Evolutionary conservation across 768 basidiomycete species (phyloP), one percentile per base, ranked within the genome.

Genomic region (Leucocoprinus birnbaumii): DNA sequence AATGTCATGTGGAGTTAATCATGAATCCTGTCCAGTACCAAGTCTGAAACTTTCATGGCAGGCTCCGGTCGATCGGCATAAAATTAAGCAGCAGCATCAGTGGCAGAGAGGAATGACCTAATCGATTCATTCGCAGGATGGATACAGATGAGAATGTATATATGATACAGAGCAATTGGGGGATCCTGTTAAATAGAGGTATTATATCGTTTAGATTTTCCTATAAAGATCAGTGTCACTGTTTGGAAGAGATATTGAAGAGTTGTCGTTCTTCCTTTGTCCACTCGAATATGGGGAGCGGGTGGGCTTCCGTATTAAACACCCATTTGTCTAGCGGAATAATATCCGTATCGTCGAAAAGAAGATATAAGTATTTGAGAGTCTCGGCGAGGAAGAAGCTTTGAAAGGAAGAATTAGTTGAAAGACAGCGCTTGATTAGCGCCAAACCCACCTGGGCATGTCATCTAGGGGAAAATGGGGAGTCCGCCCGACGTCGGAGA

Each of bases 271-370:
- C 84, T 72, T 75, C 73, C 27, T 71, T 61, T 13, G 65, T 79
- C 89, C 86, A 89, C 21, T 75, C 62, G 56, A 89, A 86, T 22
- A 89, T 74, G 2, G 87, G 89, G n/a, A 92, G 66, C 16, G 91
- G 90, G 62, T 92, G 91, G 21, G 88, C 91, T 65, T 84, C 80
- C 0, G 82, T 82, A 57, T 84, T 84, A 58, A 84, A 82, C 11
- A 84, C 81, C 79, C 80, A 84, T 47, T 76, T 62, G 16, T 80
- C 70, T 14, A 84, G 59, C 3, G 77, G 71, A 16, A 90, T 60
- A 9, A 79, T 68, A 51, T 89, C 86, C 2, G 80, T 78, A 24
- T 89, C 82, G 48, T 71, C 74, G 67, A 89, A 91, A 41, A 88
- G 66, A 26, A 91, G 73, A 66, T 83, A 84, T 21, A 88, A 73